Percentiles rank a stretch among this genome's conserved stretches.
These are phyloP conservation scores for Lecanicillium sp. DNA, from an alignment of 2,329 filamentous ascomycete genomes.

Conservation along the genomic window DNA sequence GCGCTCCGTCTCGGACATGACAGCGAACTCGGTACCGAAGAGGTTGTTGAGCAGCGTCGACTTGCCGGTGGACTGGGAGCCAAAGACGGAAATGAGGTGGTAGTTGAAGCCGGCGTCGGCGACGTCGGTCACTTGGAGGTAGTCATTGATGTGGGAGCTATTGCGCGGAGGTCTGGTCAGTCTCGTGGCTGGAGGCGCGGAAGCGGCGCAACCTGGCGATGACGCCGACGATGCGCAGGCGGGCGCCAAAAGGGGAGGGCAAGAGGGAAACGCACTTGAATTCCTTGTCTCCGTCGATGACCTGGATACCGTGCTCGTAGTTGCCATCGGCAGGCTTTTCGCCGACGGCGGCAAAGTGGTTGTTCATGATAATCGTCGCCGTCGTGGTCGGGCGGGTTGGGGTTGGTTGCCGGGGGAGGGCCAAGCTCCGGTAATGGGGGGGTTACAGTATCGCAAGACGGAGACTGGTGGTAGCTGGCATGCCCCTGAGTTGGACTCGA, in stretches of 20 bases:
- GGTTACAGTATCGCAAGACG: constrained; percentile 3
- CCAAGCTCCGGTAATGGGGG: constrained; percentile 11
- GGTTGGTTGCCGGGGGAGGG: constrained; percentile 3
- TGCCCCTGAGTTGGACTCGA: neutral
- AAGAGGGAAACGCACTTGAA: constrained; percentile 68
- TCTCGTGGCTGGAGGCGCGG: neutral
- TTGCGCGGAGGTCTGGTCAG: constrained; percentile 17
- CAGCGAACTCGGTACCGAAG: constrained; percentile 92
- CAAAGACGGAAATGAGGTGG: constrained; percentile 97
- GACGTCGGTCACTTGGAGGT: constrained; percentile 73
- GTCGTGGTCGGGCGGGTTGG: constrained; percentile 17
- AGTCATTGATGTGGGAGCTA: constrained; percentile 72
- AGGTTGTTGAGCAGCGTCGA: constrained; percentile 94
- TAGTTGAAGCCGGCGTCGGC: constrained; percentile 95
- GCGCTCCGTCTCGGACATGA: constrained; percentile 93
- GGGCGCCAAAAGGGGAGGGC: constrained; percentile 5
- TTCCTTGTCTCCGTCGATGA: constrained; percentile 78
- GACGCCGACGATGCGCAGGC: constrained; percentile 5
- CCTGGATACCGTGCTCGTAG: constrained; percentile 93
- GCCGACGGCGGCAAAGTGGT: constrained; percentile 72
- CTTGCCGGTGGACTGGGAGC: constrained; percentile 97
- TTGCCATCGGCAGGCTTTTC: constrained; percentile 56
- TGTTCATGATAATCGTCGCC: constrained; percentile 74
- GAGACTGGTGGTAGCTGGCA: neutral
- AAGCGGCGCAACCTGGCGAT: constrained; percentile 5